phyloP scores from a whole-genome alignment of 2,329 filamentous ascomycete genomes.

The Colletotrichum musae region DNA sequence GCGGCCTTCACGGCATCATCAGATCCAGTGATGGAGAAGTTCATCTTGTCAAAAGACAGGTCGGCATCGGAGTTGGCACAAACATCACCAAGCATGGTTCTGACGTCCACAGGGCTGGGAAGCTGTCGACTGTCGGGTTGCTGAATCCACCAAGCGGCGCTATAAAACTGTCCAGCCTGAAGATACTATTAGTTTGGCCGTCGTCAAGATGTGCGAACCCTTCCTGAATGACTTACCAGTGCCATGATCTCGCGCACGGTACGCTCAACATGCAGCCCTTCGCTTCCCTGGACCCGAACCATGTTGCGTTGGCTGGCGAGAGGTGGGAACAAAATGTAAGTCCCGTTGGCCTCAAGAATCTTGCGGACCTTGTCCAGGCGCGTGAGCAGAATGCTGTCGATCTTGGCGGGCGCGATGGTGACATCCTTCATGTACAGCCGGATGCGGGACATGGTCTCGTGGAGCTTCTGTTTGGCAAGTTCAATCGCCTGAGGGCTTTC shows the following conservation, averaged over 20 bases:
- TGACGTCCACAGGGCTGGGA: conserved; percentile 80
- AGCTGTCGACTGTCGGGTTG: conserved; percentile 57
- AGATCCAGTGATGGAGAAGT: conserved; percentile 94
- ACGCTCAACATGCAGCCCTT: conserved; percentile 93
- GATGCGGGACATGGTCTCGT: conserved; percentile 84
- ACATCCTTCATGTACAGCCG: conserved; percentile 94
- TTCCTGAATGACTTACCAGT: conserved; percentile 71
- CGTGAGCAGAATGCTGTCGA: conserved; percentile 92
- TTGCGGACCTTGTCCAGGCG: conserved; percentile 97
- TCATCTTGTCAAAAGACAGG: conserved; percentile 92
- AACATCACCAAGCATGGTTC: conserved; percentile 94
- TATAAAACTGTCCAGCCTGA: conserved; percentile 96
- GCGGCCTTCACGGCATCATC: conserved; percentile 97
- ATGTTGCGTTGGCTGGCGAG: conserved; percentile 87
- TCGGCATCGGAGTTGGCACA: conserved; percentile 97
- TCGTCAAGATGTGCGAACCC: conserved; percentile 30
- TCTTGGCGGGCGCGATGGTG: conserved; percentile 89
- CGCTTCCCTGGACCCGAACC: conserved; percentile 91
- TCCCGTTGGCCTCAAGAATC: conserved; percentile 96
- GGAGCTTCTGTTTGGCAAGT: conserved; percentile 90
- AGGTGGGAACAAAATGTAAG: conserved; percentile 92
- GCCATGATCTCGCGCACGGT: conserved; percentile 97
- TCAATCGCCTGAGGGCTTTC: conserved; percentile 88
- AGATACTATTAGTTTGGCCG: background rate
- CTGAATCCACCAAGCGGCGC: conserved; percentile 87